Percentiles rank a stretch among this genome's conserved stretches.
phyloP scores from a whole-genome alignment of 78 protist species.

The Isochrysis galbana region DNA sequence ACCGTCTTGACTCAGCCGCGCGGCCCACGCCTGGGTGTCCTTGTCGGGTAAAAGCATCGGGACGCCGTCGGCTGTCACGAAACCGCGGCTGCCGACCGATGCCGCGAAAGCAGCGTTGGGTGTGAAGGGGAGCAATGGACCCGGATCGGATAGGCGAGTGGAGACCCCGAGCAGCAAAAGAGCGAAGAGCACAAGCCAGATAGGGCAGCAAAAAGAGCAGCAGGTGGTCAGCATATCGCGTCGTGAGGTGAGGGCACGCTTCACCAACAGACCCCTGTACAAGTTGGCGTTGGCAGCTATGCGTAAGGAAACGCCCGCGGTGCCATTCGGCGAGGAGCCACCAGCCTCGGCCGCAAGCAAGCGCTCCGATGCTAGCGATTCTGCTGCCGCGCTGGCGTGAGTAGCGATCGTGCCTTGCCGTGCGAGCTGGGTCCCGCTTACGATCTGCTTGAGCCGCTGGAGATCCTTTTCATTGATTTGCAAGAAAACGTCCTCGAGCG shows the following conservation, averaged over 20 bases:
- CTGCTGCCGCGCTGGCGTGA: no score
- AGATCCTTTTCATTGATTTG: neutral
- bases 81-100: neutral
- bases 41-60: neutral
- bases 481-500: constrained; percentile 38
- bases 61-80: neutral
- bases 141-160: neutral
- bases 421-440: neutral
- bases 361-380: no score
- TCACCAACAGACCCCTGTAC: neutral
- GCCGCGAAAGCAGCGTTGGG: neutral
- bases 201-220: constrained; percentile 43
- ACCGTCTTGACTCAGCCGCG: no score
- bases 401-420: no score
- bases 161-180: constrained; percentile 23
- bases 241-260: constrained; percentile 47
- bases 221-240: constrained; percentile 3
- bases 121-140: neutral
- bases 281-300: no score
- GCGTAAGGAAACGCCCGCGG: no score
- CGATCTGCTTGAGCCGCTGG: neutral
- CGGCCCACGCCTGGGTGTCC: no score
- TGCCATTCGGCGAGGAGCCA: no score
- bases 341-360: no score
- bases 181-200: constrained; percentile 47